Evolutionary conservation across 2,329 filamentous ascomycete genomes (phyloP), one percentile per base, ranked within the genome.

Genomic region (Exophiala viscosa): DNA sequence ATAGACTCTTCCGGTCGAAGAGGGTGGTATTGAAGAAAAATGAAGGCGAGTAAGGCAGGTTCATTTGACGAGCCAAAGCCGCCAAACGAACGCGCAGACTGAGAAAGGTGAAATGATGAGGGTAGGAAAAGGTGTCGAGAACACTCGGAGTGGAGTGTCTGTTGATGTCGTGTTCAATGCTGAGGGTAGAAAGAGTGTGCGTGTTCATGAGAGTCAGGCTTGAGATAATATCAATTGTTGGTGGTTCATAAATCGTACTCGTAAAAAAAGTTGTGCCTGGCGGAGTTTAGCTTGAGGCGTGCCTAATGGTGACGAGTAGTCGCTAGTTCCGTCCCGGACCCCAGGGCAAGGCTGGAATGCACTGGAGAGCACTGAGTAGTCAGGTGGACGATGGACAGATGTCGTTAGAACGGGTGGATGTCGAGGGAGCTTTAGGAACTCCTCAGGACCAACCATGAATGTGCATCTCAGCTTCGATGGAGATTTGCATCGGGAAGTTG

Each of bases 11-110:
- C 85, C 83, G 71, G 72, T 74, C 66, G 77, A 79, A 78, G 76
- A 77, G 73, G 75, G 74, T 71, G 73, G 76, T 78, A 69, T 70
- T 40, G 47, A 48, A 59, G 39, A 46, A 42, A 35, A 76, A 73
- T 71, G 76, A 69, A 70, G 77, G 75, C 69, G 74, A 75, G 75
- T 74, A 76, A 77, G 91, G 90, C 91, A 96, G 90, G 90, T 93
- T 96, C 91, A 96, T 96, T 90, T 92, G 89, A 95, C 90, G 91
- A 89, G 86, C 70, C 62, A 69, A 75, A 49, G 85, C 85, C 88
- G 88, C 80, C 90, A 42, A 93, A 95, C 86, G 79, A 90, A 95
- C 89, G 89, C 90, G 90, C 89, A 55, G 54, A 40, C 49, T 20
- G 17, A 48, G 47, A 43, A 45, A 44, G 40, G 44, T 49, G 46